Percentiles rank a stretch among this genome's conserved stretches.
phyloP scores from a whole-genome alignment of 2,329 filamentous ascomycete genomes.

The Colletotrichum sidae region DNA sequence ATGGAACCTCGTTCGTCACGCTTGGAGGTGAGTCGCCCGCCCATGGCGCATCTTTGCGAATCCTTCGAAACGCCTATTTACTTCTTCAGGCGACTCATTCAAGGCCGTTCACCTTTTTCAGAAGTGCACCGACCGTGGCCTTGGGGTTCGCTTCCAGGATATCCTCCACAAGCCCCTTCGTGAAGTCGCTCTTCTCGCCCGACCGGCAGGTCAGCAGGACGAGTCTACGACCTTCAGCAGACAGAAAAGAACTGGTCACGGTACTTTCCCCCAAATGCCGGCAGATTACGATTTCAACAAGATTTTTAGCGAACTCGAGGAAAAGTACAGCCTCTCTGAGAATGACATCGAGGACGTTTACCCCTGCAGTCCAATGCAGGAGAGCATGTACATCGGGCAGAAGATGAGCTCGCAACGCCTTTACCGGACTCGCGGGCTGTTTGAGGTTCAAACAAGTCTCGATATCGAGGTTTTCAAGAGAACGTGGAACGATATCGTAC shows the following conservation, averaged over 20 bases:
- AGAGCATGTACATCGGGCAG: constrained; percentile 50
- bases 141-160: constrained; percentile 24
- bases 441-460: neutral
- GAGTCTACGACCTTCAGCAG: neutral
- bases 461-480: constrained; percentile 3
- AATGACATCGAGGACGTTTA: constrained; percentile 46
- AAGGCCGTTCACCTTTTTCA: constrained; percentile 23
- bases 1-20: constrained; percentile 14
- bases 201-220: neutral
- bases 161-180: constrained; percentile 14
- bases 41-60: neutral
- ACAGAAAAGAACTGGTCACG: neutral
- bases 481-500: constrained; percentile 27
- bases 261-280: constrained; percentile 2
- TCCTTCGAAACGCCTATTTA: no score
- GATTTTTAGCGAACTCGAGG: neutral
- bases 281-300: constrained; percentile 11
- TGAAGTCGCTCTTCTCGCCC: neutral
- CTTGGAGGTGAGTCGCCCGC: constrained; percentile 17
- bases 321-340: neutral
- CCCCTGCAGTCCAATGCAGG: constrained; percentile 52
- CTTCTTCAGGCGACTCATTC: constrained; percentile 27
- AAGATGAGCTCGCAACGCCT: constrained; percentile 39
- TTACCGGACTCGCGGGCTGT: constrained; percentile 41
- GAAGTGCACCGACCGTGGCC: constrained; percentile 27